These are phyloP conservation scores for Boletus barrowsii DNA, from an alignment of 768 basidiomycete genomes.

Conservation along the genomic window DNA sequence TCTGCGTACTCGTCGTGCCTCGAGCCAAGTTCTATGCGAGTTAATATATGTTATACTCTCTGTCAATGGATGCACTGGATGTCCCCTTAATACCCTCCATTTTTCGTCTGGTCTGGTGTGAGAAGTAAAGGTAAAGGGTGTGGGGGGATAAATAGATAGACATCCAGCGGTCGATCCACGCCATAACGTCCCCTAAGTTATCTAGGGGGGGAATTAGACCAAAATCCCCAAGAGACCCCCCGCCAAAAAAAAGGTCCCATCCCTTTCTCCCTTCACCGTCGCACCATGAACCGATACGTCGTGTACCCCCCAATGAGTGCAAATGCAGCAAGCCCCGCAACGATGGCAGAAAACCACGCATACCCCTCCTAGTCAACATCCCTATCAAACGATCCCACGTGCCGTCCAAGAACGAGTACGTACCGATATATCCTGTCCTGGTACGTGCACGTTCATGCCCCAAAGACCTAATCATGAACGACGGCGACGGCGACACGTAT, in stretches of 20 bases:
- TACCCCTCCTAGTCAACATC: constrained; percentile 40
- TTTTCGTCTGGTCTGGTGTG: no score
- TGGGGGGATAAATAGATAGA: no score
- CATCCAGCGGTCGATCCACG: no score
- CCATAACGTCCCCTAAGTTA: no score
- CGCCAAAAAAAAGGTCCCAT: no score
- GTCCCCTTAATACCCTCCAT: neutral
- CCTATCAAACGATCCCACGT: neutral
- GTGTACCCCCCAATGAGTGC: constrained; percentile 79
- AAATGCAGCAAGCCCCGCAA: constrained; percentile 75
- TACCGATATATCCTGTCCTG: constrained; percentile 66
- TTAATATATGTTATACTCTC: neutral
- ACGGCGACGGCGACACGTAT: no score
- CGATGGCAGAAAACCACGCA: constrained; percentile 86
- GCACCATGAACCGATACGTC: constrained; percentile 74
- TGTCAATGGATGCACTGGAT: neutral
- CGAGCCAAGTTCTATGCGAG: neutral
- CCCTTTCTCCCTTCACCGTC: constrained; percentile 25
- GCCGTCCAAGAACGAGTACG: neutral
- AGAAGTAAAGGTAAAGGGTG: no score
- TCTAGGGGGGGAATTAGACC: no score
- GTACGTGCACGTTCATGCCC: constrained; percentile 99
- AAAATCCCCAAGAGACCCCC: no score
- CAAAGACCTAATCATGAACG: constrained; percentile 54
- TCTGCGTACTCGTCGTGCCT: neutral